Evolutionary conservation across 176 grass and related monocot genomes (phyloP).

Genomic region (Hordeum vulgare): MorexV3_pseudomolecules_assembly NC_058519.1:612808401-612808900

Average conservation of each 20-base stretch:
- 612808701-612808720: slow-evolving; percentile 42
- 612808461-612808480: slow-evolving; percentile 61
- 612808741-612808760: slow-evolving; percentile 41
- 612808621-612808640: slow-evolving; percentile 56
- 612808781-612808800: slow-evolving; percentile 61
- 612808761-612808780: slow-evolving; percentile 49
- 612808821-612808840: slow-evolving; percentile 58
- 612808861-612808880: slow-evolving; percentile 13
- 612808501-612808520: slow-evolving; percentile 45
- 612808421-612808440: slow-evolving; percentile 28
- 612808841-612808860: slow-evolving; percentile 63
- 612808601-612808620: slow-evolving; percentile 42
- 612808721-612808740: slow-evolving; percentile 39
- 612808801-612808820: slow-evolving; percentile 16
- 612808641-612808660: slow-evolving; percentile 25
- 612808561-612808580: slow-evolving; percentile 76
- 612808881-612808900: slow-evolving; percentile 19
- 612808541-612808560: slow-evolving; percentile 60
- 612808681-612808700: slow-evolving; percentile 54
- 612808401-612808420: slow-evolving; percentile 35
- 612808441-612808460: background rate
- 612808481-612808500: slow-evolving; percentile 60
- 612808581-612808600: slow-evolving; percentile 61
- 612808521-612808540: slow-evolving; percentile 35
- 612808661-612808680: slow-evolving; percentile 32